Conservation (phyloP, 1,284 basidiomycete genomes). For the Laetiporus sulphureus region DNA sequence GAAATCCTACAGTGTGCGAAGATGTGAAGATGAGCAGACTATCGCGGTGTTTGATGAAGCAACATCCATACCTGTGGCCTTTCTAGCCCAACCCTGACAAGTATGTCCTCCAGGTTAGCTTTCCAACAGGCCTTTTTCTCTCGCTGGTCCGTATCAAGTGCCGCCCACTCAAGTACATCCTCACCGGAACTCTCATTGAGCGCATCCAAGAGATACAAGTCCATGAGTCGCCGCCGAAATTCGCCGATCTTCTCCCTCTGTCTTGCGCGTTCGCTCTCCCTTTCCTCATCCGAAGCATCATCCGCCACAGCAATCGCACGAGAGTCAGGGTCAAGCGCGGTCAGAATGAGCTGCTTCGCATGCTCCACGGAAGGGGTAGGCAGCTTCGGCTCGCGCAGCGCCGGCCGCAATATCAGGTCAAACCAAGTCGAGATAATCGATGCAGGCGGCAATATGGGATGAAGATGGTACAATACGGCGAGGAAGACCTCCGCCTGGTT, state of each 20-base stretch:
- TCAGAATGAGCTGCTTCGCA: constrained; percentile 67
- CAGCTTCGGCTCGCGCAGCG: constrained; percentile 66
- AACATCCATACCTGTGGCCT: constrained; percentile 49
- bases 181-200: constrained; percentile 65
- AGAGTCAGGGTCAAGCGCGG: constrained; percentile 36
- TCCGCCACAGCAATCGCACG: constrained; percentile 9
- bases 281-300: constrained; percentile 13
- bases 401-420: constrained; percentile 67
- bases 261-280: constrained; percentile 35
- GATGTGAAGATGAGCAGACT: neutral
- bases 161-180: constrained; percentile 69
- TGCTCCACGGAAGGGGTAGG: constrained; percentile 46
- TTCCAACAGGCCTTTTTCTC: constrained; percentile 63
- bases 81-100: constrained; percentile 56
- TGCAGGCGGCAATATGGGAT: constrained; percentile 49
- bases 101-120: constrained; percentile 64
- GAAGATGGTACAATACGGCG: constrained; percentile 54
- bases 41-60: no score
- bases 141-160: constrained; percentile 52
- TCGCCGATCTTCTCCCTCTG: constrained; percentile 47
- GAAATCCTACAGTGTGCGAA: constrained; percentile 53
- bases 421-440: constrained; percentile 74
- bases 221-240: constrained; percentile 62
- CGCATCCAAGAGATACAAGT: constrained; percentile 69
- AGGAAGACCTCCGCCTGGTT: constrained; percentile 63